These are phyloP conservation scores for Chytridium lagenaria DNA, from an alignment of 371 early-diverging fungal genomes.

Conservation along the genomic window DNA sequence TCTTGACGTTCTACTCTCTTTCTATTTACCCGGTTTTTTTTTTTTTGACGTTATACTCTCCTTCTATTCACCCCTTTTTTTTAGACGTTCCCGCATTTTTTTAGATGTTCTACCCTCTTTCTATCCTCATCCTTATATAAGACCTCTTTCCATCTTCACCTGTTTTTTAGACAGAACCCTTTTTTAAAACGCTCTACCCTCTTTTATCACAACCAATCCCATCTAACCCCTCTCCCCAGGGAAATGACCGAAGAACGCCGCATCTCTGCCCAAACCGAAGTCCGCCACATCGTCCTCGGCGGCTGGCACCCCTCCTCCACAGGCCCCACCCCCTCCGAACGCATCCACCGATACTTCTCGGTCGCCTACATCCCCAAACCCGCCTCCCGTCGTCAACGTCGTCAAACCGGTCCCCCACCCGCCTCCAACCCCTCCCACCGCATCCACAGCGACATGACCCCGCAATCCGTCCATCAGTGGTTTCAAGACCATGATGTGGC, in stretches of 20 bases:
- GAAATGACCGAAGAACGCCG: conserved; percentile 6
- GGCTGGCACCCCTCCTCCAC: background rate
- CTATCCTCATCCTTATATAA: too few relatives aligned
- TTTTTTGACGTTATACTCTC: too few relatives aligned
- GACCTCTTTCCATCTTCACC: too few relatives aligned
- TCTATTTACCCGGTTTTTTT: too few relatives aligned
- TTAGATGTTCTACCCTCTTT: too few relatives aligned
- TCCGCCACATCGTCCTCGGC: background rate
- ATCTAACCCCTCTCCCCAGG: background rate
- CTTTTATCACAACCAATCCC: background rate
- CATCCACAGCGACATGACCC: background rate
- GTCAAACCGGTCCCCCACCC: background rate
- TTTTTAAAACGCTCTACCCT: too few relatives aligned
- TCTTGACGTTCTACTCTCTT: too few relatives aligned
- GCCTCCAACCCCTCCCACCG: too few relatives aligned
- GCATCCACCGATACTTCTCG: background rate
- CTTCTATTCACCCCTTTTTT: too few relatives aligned
- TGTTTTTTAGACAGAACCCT: too few relatives aligned
- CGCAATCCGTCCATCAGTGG: background rate
- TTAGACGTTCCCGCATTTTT: too few relatives aligned
- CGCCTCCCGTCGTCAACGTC: background rate
- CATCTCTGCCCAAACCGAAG: background rate
- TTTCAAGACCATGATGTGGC: background rate
- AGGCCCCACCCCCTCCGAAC: background rate
- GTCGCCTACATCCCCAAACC: conserved; percentile 5